phyloP scores from a whole-genome alignment of 2,329 filamentous ascomycete genomes.

The Colletotrichum godetiae region DNA sequence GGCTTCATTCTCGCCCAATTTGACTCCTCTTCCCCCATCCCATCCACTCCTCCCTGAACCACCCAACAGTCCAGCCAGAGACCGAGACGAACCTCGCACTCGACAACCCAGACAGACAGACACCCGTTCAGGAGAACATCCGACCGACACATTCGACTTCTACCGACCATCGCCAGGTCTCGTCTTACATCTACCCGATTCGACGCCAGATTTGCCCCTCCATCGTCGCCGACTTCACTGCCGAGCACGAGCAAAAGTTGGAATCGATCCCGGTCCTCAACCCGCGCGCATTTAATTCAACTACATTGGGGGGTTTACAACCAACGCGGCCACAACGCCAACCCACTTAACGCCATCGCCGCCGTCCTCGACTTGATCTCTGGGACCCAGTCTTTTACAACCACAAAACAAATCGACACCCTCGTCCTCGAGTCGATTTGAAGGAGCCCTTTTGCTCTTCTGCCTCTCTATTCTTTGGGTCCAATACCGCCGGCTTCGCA shows the following conservation, averaged over 20 bases:
- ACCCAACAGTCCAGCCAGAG: conserved; percentile 16
- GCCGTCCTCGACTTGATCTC: conserved; percentile 6
- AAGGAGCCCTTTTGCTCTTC: conserved; percentile 21
- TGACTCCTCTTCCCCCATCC: conserved; percentile 33
- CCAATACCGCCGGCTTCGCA: conserved; percentile 1
- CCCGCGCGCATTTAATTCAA: conserved; percentile 10
- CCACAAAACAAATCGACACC: conserved; percentile 31
- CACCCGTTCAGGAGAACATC: neutral
- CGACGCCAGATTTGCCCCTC: conserved; percentile 14
- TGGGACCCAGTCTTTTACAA: conserved; percentile 18
- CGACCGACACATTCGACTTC: neutral
- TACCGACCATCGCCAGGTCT: neutral
- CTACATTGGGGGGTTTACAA: conserved; percentile 6
- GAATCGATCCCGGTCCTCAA: conserved; percentile 11
- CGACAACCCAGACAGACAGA: neutral
- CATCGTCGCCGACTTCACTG: conserved; percentile 6
- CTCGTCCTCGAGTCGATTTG: conserved; percentile 8
- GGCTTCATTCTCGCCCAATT: conserved; percentile 35
- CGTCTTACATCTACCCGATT: neutral
- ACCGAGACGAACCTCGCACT: conserved; percentile 8
- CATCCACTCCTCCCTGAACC: conserved; percentile 33
- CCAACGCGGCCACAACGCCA: conserved; percentile 15
- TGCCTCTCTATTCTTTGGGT: neutral
- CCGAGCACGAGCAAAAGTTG: conserved; percentile 18
- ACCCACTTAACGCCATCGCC: conserved; percentile 28